Evolutionary conservation across 2,329 filamentous ascomycete species (phyloP), one percentile per base, ranked within the genome.

Genomic region (Epichloe sp.): DNA sequence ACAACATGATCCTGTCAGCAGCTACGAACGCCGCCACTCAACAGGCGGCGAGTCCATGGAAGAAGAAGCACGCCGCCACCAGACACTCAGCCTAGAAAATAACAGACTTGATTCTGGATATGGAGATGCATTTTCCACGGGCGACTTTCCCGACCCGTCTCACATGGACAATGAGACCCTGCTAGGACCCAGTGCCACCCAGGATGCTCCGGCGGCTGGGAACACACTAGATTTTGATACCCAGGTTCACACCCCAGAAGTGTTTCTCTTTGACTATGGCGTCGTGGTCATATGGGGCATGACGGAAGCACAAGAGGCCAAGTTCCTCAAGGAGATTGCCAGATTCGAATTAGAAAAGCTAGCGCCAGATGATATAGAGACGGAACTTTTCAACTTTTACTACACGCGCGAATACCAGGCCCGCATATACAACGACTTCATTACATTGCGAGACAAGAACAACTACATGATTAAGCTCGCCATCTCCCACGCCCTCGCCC

Each of bases 251-350:
- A 95, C 86, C 1, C 90, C 93, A 0, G 93, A 98, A 66, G 79
- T 96, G 2, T 98, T 98, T 65, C 75, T 98, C 12, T 98, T 97
- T 62, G 88, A 96, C 63, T 98, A 98, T 63, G 93, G 93, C 53
- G 95, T 95, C 2, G 88, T 96, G 5, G 93, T 98, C 14, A 89
- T 97, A 64, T 98, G 93, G 93, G 93, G 93, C 58, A 97, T 98
- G 93, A 85, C 86, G 0, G 74, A 86, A n/a, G 76, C 80, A 34
- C 86, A 98, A 60, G 93, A 98, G 70, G 84, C 87, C 57, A 81
- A 86, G 40, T 95, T 98, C 63, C 73, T 98, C 15, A 93, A 93
- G 59, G 91, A 98, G 61, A 86, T 98, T 55, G 81, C 88, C 52
- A 95, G 93, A 63, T 98, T 97, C 59, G 93, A 96, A 67, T 79